A percentile compares a stretch with the other conserved stretches of the same genome.
Conservation (phyloP, 2,329 filamentous ascomycete species). For the Cladosporium sp. region DNA sequence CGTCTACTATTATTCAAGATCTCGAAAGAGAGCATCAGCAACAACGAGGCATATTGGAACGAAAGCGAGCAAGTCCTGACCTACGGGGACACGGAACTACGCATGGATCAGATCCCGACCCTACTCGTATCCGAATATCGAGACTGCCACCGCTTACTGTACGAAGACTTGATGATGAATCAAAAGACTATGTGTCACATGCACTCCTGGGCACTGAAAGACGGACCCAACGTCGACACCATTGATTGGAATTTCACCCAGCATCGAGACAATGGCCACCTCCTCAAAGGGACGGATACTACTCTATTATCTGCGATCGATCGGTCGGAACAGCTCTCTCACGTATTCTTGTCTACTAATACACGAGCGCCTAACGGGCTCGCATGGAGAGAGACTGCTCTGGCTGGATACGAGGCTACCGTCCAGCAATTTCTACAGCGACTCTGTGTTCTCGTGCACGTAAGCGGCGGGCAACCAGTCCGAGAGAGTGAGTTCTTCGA, state of each 20-base stretch:
- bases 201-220: neutral
- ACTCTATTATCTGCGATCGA: neutral
- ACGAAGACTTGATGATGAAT: conserved; percentile 11
- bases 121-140: conserved; percentile 12
- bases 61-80: conserved; percentile 9
- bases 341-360: neutral
- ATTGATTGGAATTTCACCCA: conserved; percentile 11
- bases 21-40: conserved; percentile 5
- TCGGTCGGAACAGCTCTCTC: neutral
- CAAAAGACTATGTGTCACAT: conserved; percentile 1
- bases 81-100: conserved; percentile 11
- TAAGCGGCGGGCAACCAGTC: conserved; percentile 10
- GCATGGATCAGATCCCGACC: conserved; percentile 12
- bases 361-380: neutral
- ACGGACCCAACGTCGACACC: conserved; percentile 11
- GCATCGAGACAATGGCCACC: conserved; percentile 4
- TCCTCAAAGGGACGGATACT: neutral
- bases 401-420: conserved; percentile 10
- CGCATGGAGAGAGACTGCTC: neutral
- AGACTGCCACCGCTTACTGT: neutral
- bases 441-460: conserved; percentile 3
- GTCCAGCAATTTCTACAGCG: conserved; percentile 14
- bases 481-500: conserved; percentile 14
- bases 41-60: conserved; percentile 9
- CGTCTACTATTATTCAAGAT: conserved; percentile 13